Base-by-base conservation (phyloP, 2,329 filamentous ascomycete species). In the Fonsecaea multimorphosa region DNA sequence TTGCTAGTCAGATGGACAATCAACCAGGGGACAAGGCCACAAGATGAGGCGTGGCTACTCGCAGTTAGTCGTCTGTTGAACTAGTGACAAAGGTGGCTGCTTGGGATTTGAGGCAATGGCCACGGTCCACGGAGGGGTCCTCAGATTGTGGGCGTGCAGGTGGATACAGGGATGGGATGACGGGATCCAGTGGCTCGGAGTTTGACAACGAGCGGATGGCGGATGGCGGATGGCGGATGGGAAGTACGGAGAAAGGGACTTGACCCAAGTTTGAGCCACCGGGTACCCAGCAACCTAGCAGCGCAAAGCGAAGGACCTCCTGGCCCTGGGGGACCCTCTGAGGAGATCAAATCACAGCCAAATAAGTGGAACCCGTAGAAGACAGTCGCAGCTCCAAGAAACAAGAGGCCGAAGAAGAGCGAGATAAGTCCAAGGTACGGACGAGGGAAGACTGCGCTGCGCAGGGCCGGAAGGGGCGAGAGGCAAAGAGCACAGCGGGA, bases 1-100 rank as follows among this genome's bases (percentile, higher is more conserved):
- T 32, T 31, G 44, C 58, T 36, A 60, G 58, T 60, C 58, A 60
- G 58, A 52, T 60, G 58, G 58, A 24, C 58, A 34, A 24, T 31
- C 32, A 60, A 31, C 29, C 40, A 51, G 31, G 58, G 58, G 29
- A 38, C 34, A 51, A 52, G 27, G 34, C 52, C 44, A 32, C 38
- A 60, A 40, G 49, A 61, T 54, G 49, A 63, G 60, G 52, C 51
- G 27, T 36, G 52, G 40, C 52, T 61, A 61, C 9, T 51, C 11
- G 49, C 11, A 29, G 52, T n/a, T 31, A 27, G 32, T 54, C 12
- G 24, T 32, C 12, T n/a, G 52, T n/a, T 27, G 44, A 44, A 60
- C 44, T 52, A 60, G 58, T 54, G 59, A 27, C 59, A 60, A 49
- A 49, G 22, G 44, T 49, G 44, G 44, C 44, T 49, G 44, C 44